Conservation (phyloP, 2,329 filamentous ascomycete genomes). For the Neopestalotiopsis sp. region DNA sequence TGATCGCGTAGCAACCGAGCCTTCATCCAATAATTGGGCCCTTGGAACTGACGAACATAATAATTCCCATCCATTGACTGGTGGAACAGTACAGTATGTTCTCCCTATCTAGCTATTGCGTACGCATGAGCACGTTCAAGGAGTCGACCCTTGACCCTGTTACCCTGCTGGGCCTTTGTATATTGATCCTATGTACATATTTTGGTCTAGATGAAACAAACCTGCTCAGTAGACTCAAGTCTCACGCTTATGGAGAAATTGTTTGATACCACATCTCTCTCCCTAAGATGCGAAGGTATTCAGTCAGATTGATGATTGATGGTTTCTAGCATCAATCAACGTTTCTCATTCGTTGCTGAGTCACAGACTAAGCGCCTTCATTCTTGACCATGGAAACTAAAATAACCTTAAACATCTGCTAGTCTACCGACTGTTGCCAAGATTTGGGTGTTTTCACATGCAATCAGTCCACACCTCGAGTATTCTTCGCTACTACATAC, state of each 20-base stretch:
- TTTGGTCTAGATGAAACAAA: neutral
- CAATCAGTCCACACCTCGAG: no score
- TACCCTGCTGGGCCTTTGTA: neutral
- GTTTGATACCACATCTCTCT: neutral
- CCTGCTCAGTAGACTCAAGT: neutral
- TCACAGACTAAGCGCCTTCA: neutral
- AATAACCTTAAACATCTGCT: constrained; percentile 11
- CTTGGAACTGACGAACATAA: neutral
- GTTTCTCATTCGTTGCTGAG: neutral
- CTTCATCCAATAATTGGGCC: neutral
- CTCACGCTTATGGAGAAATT: neutral
- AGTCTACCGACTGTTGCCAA: neutral
- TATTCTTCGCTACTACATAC: neutral
- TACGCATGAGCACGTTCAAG: neutral
- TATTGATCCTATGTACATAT: neutral
- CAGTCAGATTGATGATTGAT: no score
- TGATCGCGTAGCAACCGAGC: neutral
- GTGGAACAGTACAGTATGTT: neutral
- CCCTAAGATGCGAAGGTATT: neutral
- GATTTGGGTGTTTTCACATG: neutral
- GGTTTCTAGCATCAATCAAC: neutral
- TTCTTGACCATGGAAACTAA: neutral
- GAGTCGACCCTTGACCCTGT: constrained; percentile 1
- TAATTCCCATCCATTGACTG: neutral
- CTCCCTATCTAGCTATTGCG: no score